Evolutionary conservation across 176 grass and related monocot species (phyloP), one percentile per base, ranked within the genome.

Genomic region (Oryza officinalis): DNA sequence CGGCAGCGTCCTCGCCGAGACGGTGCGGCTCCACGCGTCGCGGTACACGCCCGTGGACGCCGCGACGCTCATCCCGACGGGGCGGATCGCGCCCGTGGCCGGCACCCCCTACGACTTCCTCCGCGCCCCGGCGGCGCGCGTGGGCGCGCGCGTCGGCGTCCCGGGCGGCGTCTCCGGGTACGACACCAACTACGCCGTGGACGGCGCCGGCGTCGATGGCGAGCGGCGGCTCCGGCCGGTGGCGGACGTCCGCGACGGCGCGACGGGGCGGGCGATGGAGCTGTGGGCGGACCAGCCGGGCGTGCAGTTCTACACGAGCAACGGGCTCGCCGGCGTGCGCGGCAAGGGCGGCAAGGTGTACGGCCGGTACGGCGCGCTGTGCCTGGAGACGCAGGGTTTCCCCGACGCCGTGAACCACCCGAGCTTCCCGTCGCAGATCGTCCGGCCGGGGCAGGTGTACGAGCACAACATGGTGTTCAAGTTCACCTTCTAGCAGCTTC

Each of bases 311-410:
- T 97, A 97, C 89, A 92, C 94, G 0, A 71, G 32, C 13, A 90
- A 93, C 86, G 81, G 72, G 61, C 68, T 93, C 40, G 37, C 5
- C 17, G 77, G 91, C 18, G 66, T 87, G 35, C 87, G 60, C 40
- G 92, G 95, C 2, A 97, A 94, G 81, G 89, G 72, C 2, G 91
- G 94, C 22, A 43, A 60, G 40, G 72, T 90, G 32, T 97, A 94
- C 79, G 82, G 31, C 18, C 54, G 63, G 15, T 74, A 90, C 57
- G 87, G 40, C 26, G 94, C 76, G 2, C 85, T 97, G 68, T 97
- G 94, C 86, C 70, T 92, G 69, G 94, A 97, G 91, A 94, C 94
- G 27, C 94, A 94, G 86, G 94, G 89, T 6, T 94, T 97, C 66
- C 94, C 94, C 4, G 91, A 94, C 74, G 91, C 94, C 31, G 91